Evolutionary conservation across 116 monocot genomes (phyloP).

Genomic region (Phalaenopsis hybrid): DNA sequence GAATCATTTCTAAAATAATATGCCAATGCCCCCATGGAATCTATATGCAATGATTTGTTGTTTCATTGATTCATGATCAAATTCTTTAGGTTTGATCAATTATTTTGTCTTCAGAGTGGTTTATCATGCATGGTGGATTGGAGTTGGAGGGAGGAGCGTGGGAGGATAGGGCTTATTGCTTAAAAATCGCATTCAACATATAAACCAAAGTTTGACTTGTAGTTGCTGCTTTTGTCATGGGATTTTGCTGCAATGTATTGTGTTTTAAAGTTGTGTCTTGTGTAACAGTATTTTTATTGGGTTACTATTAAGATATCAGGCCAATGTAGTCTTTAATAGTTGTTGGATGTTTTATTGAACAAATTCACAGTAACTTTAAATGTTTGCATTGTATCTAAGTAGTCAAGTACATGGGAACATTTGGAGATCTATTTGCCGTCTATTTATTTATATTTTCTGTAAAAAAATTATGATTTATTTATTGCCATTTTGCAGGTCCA

Average conservation of each 20-base stretch:
- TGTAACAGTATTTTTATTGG: not conserved
- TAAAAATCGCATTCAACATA: not conserved
- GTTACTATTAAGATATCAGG: not conserved
- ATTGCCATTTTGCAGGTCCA: conserved; percentile 54
- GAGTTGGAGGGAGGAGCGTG: not conserved
- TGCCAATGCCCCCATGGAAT: no score
- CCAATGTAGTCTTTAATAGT: not conserved
- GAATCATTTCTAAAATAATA: no score
- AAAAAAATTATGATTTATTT: not conserved
- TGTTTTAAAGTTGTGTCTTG: no score
- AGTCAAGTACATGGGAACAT: not conserved
- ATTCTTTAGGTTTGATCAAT: not conserved
- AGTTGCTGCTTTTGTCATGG: not conserved
- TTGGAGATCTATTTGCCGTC: not conserved
- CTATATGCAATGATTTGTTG: not conserved
- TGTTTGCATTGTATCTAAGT: not conserved
- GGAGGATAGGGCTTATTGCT: not conserved
- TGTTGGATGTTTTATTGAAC: not conserved
- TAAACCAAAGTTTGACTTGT: not conserved
- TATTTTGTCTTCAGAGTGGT: not conserved
- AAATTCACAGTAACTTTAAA: not conserved
- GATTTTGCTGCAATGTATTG: not conserved
- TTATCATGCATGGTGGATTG: not conserved
- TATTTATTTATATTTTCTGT: not conserved
- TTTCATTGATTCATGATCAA: not conserved